phyloP scores from a whole-genome alignment of 768 basidiomycete genomes.

The Lentinula sp. region DNA sequence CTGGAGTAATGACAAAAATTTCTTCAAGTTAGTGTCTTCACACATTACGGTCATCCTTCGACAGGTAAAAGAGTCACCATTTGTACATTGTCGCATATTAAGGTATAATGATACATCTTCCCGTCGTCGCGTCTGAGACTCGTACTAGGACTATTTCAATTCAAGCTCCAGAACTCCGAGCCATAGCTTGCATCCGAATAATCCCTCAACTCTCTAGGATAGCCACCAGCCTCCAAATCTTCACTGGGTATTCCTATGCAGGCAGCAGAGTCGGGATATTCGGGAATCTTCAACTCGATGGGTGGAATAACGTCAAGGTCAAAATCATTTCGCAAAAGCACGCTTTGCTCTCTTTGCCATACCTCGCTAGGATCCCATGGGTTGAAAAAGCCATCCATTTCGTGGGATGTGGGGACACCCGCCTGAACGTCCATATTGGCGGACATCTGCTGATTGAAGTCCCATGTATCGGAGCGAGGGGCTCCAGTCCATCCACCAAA shows the following conservation, averaged over 20 bases:
- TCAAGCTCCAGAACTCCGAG: background rate
- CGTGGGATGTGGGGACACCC: conserved; percentile 29
- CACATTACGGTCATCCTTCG: too few species aligned
- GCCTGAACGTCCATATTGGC: conserved; percentile 30
- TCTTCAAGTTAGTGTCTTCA: too few species aligned
- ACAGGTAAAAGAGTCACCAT: background rate
- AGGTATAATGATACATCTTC: conserved; percentile 4
- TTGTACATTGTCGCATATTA: background rate
- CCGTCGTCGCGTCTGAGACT: background rate
- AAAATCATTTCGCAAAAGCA: conserved; percentile 56
- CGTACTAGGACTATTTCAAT: background rate
- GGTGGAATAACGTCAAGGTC: conserved; percentile 61
- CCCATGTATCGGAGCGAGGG: conserved; percentile 13
- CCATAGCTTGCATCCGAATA: background rate
- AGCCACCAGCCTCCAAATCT: background rate
- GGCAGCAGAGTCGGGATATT: conserved; percentile 22
- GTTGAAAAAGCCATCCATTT: conserved; percentile 23
- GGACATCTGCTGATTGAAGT: conserved; percentile 23
- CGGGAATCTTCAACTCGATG: conserved; percentile 51
- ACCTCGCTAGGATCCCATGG: conserved; percentile 25
- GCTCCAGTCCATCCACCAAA: conserved; percentile 16
- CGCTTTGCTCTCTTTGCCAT: conserved; percentile 25
- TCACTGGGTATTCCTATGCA: background rate
- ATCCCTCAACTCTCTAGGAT: background rate
- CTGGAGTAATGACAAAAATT: too few species aligned